Evolutionary conservation across 176 grass and related monocot species (phyloP).

Genomic region (Cenchrus americanus): DNA sequence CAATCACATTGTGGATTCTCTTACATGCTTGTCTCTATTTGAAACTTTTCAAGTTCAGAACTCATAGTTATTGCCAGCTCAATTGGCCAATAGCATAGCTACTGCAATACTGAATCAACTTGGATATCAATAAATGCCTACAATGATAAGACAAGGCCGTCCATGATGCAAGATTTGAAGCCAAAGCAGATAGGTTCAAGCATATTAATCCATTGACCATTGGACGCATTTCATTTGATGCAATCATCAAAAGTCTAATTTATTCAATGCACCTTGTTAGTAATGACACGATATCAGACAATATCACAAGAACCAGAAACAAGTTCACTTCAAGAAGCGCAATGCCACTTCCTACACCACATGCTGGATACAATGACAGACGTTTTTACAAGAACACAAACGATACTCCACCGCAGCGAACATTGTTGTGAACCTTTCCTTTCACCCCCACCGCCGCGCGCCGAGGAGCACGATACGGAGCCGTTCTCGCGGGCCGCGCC

Average conservation of each 20-base stretch:
- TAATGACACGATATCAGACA: not conserved
- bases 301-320: not conserved
- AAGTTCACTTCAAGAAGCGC: not conserved
- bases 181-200: too few relatives aligned
- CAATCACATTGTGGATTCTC: not conserved
- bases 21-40: not conserved
- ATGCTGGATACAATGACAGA: constrained; percentile 37
- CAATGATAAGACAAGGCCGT: not conserved
- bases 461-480: not conserved
- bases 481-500: not conserved
- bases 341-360: constrained; percentile 10
- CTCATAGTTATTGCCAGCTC: not conserved
- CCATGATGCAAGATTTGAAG: too few relatives aligned
- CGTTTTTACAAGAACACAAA: not conserved
- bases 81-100: constrained; percentile 1
- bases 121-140: not conserved
- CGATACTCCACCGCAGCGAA: not conserved
- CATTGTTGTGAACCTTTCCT: not conserved
- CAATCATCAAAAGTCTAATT: not conserved
- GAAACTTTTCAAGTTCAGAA: constrained; percentile 12
- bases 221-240: not conserved
- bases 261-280: not conserved
- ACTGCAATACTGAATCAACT: constrained; percentile 5
- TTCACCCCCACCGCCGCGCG: not conserved
- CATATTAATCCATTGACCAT: not conserved